Evolutionary conservation across 225 moss, liverwort and hornwort genomes (phyloP), one percentile per base, ranked within the genome.

Genomic region (Bryoerythrophyllum caledonicum): DNA sequence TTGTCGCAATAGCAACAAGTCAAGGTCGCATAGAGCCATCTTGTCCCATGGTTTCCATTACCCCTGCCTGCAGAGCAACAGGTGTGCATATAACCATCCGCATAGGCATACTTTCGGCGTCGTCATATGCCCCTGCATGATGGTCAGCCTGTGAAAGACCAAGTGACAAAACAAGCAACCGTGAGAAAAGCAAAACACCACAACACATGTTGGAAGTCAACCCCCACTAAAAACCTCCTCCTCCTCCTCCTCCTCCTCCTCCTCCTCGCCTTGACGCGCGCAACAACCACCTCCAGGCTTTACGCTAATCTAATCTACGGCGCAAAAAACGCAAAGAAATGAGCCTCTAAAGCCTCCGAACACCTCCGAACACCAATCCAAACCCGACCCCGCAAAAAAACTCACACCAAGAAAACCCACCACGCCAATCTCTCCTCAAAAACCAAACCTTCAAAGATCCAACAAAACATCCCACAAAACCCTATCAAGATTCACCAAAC

Each of bases 21-120:
- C 70, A 75, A 70, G 57, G 74, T 62, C 68, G 68, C 74, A 74
- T 63, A 59, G 67, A 73, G 78, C 71, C 60, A 66, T 83, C 75
- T 52, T 75, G 60, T 71, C 66, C 75, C 65, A 71, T 49, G 19
- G 48, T 79, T 75, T 64, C 75, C 61, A 79, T 83, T 79, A 79
- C 75, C 82, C 82, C 79, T 83, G 82, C 71, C 79, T 83, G 66
- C 65, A 83, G 38, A 83, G 75, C 82, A 79, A 74, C 79, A 83
- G 60, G 70, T 71, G 65, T 61, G 66, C 74, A 79, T 71, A 79
- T 48, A 83, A 74, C 82, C 82, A 79, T 83, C 79, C 82, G 64
- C 82, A 83, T 38, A 79, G 66, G 75, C 79, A 79, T 74, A 75
- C 79, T 79, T 83, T 83, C 65, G 75, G 79, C 71, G 71, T 75